Base-by-base conservation (phyloP, 768 basidiomycete species). In the Mycena haematopus region DNA sequence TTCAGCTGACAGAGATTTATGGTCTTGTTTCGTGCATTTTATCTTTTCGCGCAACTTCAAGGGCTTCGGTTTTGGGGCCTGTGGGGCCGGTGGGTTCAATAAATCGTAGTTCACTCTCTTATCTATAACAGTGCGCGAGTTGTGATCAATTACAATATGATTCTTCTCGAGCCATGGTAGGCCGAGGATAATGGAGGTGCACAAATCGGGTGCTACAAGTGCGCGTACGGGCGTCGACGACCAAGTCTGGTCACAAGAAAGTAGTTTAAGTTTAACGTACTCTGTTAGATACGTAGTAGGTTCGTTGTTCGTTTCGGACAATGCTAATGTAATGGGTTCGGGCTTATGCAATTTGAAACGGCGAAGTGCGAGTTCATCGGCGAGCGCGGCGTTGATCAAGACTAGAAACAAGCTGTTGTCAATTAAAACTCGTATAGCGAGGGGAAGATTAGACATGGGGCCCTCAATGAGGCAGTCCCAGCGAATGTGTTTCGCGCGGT, bases 251-350 rank as follows among this genome's bases (percentile, higher is more conserved):
- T 60, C 46, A 0, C 17, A 0, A n/a, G 45, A 0, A 1, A 19
- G 33, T 6, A 60, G 15, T 2, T 60, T 49, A 1, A 60, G 6
- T 8, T 63, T 66, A 35, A 73, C 69, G 50, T 56, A 73, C 25
- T 73, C 69, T 8, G 29, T 49, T 22, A 70, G 66, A 6, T 22
- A 2, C 8, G 24, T 36, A 46, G 69, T 33, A 9, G 65, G 69
- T n/a, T 40, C 49, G 1, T 64, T 36, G 0, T n/a, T n/a, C 24
- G 10, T 38, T 13, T 24, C 11, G 21, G 38, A 42, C 10, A 60
- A 2, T 0, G 58, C 58, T 15, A 53, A 27, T 1, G 35, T 36
- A 6, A 61, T n/a, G 8, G 0, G 3, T 42, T 61, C 25, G 1
- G 60, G 60, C 24, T 15, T 9, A 13, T 19, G 53, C 21, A 56